Evolutionary conservation across 192 early-diverging fungal genomes (phyloP).

Genomic region (Backusella parvicylindrica): DNA sequence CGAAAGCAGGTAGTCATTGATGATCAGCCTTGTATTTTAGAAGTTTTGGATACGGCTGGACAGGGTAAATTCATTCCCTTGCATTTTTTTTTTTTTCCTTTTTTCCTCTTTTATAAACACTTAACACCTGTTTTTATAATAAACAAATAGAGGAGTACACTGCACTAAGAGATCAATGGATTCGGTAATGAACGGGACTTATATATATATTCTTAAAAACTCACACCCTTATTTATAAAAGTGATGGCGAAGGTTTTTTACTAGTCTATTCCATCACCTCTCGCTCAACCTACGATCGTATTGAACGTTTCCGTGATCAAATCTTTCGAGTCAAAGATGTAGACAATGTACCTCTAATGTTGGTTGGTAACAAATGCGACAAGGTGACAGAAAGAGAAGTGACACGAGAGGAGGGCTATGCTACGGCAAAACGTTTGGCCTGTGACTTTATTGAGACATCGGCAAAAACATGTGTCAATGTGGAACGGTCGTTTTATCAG

Average conservation of each 20-base stretch:
- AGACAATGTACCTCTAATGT: slow-evolving; percentile 79
- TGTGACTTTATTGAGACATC: slow-evolving; percentile 85
- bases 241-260: slow-evolving; percentile 79
- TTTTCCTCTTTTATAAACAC: background rate
- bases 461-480: slow-evolving; percentile 83
- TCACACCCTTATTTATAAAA: slow-evolving; percentile 12
- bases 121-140: background rate
- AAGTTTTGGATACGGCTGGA: slow-evolving; percentile 97
- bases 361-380: slow-evolving; percentile 93
- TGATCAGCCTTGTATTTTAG: slow-evolving; percentile 93
- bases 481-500: slow-evolving; percentile 79
- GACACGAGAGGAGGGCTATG: slow-evolving; percentile 70
- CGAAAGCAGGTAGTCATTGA: slow-evolving; percentile 97
- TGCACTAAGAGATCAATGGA: slow-evolving; percentile 78
- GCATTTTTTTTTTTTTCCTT: background rate
- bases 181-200: slow-evolving; percentile 26
- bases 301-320: slow-evolving; percentile 80
- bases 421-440: slow-evolving; percentile 65
- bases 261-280: slow-evolving; percentile 87
- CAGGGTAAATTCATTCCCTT: slow-evolving; percentile 44
- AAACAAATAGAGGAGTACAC: slow-evolving; percentile 63
- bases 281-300: slow-evolving; percentile 80
- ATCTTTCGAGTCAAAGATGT: slow-evolving; percentile 86
- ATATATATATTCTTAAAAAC: background rate
- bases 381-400: slow-evolving; percentile 77